Percentiles rank a stretch among this genome's conserved stretches.
Conservation (phyloP, 805 yeast species). For the Candida jianshihensis region DNA sequence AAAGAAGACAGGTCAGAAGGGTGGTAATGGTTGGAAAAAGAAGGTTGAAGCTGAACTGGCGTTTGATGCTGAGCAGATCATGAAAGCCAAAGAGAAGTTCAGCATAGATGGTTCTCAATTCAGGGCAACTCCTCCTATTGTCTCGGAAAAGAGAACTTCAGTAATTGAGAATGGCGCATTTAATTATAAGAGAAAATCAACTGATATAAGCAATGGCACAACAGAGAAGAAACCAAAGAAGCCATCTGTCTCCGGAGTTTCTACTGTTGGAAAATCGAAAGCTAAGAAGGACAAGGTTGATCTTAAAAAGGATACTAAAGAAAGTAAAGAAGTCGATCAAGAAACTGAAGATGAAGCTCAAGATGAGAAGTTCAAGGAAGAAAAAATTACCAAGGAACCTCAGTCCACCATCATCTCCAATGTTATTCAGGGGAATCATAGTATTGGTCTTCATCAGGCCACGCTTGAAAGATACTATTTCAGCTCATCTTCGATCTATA, state of each 20-base stretch:
- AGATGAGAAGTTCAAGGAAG: conserved; percentile 7
- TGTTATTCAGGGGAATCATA: conserved; percentile 3
- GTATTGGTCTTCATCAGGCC: conserved; percentile 5
- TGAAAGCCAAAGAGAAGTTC: conserved; percentile 34
- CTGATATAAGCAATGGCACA: background rate
- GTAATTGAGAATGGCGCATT: too few species aligned
- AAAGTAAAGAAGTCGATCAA: conserved; percentile 3
- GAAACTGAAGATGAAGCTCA: conserved; percentile 3
- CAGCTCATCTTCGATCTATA: conserved; percentile 9
- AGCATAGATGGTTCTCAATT: conserved; percentile 1
- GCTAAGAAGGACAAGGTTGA: too few species aligned
- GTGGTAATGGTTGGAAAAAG: conserved; percentile 51
- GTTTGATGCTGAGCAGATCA: conserved; percentile 51
- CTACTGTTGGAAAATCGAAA: too few species aligned
- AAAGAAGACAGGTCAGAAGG: conserved; percentile 34
- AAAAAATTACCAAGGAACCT: too few species aligned
- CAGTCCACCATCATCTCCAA: conserved; percentile 6
- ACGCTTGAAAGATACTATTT: conserved; percentile 13
- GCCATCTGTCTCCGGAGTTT: background rate
- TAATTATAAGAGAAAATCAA: background rate
- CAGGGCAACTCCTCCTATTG: background rate
- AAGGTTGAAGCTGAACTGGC: conserved; percentile 61
- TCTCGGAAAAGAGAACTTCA: too few species aligned
- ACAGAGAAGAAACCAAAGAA: background rate
- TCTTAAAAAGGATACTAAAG: background rate